Conservation (phyloP, 2,329 filamentous ascomycete genomes). For the Penicillium sp. region DNA sequence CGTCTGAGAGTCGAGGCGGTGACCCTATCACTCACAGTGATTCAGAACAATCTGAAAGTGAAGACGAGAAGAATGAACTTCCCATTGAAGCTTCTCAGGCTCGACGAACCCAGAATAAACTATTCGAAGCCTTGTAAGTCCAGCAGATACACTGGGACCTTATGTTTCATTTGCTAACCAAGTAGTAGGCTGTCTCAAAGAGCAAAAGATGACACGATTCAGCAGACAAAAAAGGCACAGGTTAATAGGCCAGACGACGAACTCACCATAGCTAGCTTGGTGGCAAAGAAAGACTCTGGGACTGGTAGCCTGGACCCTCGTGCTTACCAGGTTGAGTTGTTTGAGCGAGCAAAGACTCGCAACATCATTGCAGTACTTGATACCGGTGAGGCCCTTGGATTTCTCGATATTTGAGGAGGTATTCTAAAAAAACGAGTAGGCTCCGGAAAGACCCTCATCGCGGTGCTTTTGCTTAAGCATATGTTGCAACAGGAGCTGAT, state of each 20-base stretch:
- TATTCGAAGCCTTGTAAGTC: constrained; percentile 51
- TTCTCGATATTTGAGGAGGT: fast-evolving
- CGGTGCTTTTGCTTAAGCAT: constrained; percentile 77
- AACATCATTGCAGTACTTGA: constrained; percentile 94
- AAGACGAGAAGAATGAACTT: constrained; percentile 23
- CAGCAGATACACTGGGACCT: neutral
- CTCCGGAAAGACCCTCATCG: constrained; percentile 95
- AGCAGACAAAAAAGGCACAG: constrained; percentile 37
- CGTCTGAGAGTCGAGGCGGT: neutral
- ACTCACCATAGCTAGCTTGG: constrained; percentile 54
- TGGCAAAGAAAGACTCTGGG: constrained; percentile 53
- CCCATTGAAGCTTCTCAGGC: constrained; percentile 40
- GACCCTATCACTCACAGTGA: constrained; percentile 1
- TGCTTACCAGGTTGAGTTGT: constrained; percentile 90
- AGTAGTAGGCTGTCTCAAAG: constrained; percentile 39
- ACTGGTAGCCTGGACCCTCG: constrained; percentile 73
- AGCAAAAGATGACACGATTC: constrained; percentile 43
- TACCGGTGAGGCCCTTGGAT: constrained; percentile 60
- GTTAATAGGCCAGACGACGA: constrained; percentile 43
- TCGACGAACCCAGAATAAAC: constrained; percentile 52
- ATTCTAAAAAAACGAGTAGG: constrained; percentile 49
- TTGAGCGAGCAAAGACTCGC: constrained; percentile 76
- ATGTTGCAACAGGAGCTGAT: constrained; percentile 76
- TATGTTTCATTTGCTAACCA: neutral
- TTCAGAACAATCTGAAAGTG: constrained; percentile 30